Evolutionary conservation across 495 filamentous ascomycete genomes (phyloP).

Genomic region (Neurospora sp.): DNA sequence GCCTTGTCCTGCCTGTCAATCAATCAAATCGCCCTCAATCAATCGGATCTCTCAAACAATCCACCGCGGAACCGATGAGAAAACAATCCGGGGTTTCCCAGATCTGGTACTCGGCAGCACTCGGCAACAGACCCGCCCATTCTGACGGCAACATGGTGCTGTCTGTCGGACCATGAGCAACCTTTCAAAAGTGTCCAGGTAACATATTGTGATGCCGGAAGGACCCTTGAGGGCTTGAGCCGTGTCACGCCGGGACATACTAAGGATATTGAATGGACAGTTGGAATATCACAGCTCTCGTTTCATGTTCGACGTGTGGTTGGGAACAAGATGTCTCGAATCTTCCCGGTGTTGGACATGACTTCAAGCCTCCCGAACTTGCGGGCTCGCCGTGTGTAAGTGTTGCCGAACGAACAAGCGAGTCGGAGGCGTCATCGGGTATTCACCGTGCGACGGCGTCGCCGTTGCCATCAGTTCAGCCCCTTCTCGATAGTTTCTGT

Average conservation of each 20-base stretch:
- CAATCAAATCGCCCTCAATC: background rate
- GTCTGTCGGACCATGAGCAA: background rate
- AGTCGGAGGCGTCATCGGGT: background rate
- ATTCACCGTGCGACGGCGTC: background rate
- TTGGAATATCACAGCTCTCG: background rate
- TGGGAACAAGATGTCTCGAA: background rate
- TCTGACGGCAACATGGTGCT: background rate
- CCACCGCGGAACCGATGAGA: background rate
- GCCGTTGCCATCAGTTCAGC: background rate
- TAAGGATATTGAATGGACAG: background rate
- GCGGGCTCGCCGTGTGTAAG: background rate
- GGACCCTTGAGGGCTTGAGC: background rate
- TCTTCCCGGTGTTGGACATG: background rate
- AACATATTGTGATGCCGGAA: background rate
- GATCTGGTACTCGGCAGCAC: background rate
- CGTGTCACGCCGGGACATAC: background rate
- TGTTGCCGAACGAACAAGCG: background rate
- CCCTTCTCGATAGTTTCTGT: no score
- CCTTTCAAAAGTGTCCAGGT: background rate
- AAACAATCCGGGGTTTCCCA: background rate
- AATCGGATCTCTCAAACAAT: background rate
- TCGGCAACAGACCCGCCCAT: background rate
- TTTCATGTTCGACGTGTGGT: background rate
- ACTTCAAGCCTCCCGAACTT: background rate
- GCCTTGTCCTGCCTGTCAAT: background rate